Evolutionary conservation across 2,329 filamentous ascomycete species (phyloP).

Genomic region (Achaetomium macrosporum): DNA sequence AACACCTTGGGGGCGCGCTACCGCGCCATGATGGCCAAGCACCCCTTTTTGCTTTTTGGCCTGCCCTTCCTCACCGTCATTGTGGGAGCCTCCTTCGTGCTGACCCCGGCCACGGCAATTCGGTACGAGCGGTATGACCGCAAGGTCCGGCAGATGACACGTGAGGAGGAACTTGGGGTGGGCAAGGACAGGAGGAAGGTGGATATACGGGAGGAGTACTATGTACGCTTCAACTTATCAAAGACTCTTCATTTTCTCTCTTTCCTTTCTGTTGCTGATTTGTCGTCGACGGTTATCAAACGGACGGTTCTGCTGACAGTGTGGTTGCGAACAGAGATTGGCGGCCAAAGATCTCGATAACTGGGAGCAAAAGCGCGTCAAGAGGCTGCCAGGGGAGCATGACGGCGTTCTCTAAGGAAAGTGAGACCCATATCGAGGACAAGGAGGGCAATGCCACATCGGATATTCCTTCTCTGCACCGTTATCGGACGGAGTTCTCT

Average conservation of each 20-base stretch:
- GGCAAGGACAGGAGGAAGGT: constrained; percentile 65
- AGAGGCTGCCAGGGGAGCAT: constrained; percentile 81
- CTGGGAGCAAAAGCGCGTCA: constrained; percentile 95
- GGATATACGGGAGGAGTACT: constrained; percentile 81
- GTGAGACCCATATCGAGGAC: background rate
- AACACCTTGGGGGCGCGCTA: constrained; percentile 70
- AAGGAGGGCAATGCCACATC: background rate
- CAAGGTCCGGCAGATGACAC: constrained; percentile 76
- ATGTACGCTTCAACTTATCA: constrained; percentile 48
- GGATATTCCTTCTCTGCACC: background rate
- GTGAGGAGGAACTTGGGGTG: constrained; percentile 81
- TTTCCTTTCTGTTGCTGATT: background rate
- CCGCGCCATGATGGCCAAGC: constrained; percentile 65
- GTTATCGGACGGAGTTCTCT: too few species aligned
- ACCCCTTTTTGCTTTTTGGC: constrained; percentile 89
- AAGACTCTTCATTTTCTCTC: background rate
- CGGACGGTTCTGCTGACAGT: background rate
- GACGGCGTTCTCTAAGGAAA: constrained; percentile 66
- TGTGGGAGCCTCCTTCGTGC: constrained; percentile 84
- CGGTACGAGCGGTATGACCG: constrained; percentile 91
- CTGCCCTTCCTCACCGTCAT: constrained; percentile 88
- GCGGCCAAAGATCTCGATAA: constrained; percentile 87
- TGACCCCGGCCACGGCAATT: constrained; percentile 89
- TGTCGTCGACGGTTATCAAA: background rate
- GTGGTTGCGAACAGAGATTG: constrained; percentile 51